Percentiles rank a stretch among this genome's conserved stretches.
phyloP scores from a whole-genome alignment of 1,284 basidiomycete genomes.

The Tilletia setariae region DNA sequence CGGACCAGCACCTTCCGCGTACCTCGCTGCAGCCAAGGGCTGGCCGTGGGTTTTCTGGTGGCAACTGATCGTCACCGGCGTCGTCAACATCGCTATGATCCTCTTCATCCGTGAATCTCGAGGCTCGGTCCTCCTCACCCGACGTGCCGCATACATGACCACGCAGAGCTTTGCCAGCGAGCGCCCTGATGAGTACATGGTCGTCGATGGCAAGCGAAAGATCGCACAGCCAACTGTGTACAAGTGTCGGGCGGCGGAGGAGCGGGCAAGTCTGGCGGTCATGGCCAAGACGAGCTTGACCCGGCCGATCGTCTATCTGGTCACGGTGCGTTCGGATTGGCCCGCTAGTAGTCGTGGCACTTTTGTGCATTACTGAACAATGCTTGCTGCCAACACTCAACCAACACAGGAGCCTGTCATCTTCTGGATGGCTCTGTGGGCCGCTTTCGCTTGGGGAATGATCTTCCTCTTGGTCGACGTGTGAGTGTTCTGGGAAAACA shows the following conservation, averaged over 20 bases:
- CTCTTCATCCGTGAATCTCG: constrained; percentile 50
- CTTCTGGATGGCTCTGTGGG: constrained; percentile 56
- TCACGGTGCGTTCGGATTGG: constrained; percentile 30
- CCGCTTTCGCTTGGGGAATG: constrained; percentile 45
- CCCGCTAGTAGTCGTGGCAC: too few relatives aligned
- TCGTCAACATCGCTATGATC: constrained; percentile 29
- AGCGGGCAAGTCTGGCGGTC: constrained; percentile 36
- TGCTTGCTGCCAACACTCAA: too few relatives aligned
- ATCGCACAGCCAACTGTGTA: constrained; percentile 43
- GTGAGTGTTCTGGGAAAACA: neutral
- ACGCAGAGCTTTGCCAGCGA: constrained; percentile 36
- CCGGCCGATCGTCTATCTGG: constrained; percentile 51
- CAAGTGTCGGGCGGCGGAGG: constrained; percentile 53
- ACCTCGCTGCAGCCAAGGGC: constrained; percentile 29
- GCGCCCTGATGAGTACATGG: neutral
- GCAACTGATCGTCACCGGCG: constrained; percentile 38
- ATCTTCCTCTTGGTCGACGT: constrained; percentile 34
- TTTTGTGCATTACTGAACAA: too few relatives aligned
- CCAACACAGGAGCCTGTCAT: constrained; percentile 58
- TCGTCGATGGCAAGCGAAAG: neutral
- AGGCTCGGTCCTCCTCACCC: constrained; percentile 57
- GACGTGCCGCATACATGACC: constrained; percentile 53
- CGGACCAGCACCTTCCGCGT: constrained; percentile 34
- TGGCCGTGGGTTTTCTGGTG: constrained; percentile 46
- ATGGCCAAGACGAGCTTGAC: constrained; percentile 51